A percentile compares a stretch with the other conserved stretches of the same genome.
These are phyloP conservation scores for Coniferiporia weirii DNA, from an alignment of 1,284 basidiomycete genomes.

Conservation along the genomic window DNA sequence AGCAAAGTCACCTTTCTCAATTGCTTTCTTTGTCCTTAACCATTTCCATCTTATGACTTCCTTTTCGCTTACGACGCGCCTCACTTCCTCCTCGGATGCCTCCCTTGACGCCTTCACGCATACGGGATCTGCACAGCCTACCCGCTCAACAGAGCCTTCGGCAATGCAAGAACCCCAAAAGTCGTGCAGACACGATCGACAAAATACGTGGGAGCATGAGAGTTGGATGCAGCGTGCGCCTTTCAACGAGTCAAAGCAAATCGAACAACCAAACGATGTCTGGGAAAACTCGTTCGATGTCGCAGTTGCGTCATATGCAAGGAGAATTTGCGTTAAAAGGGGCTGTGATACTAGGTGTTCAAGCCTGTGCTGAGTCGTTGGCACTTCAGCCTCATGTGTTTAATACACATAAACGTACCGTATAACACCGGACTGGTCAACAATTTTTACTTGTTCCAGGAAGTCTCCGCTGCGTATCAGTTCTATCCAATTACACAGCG, in stretches of 20 bases:
- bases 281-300: constrained; percentile 50
- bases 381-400: constrained; percentile 7
- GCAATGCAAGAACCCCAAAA: constrained; percentile 71
- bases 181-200: constrained; percentile 61
- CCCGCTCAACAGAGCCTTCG: constrained; percentile 65
- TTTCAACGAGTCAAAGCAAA: constrained; percentile 66
- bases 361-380: constrained; percentile 36
- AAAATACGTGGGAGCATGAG: constrained; percentile 68
- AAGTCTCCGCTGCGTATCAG: constrained; percentile 61
- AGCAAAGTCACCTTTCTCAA: constrained; percentile 54
- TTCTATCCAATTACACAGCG: constrained; percentile 68
- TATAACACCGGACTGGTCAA: constrained; percentile 31
- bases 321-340: constrained; percentile 43
- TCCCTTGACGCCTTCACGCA: constrained; percentile 67
- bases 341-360: constrained; percentile 47
- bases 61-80: constrained; percentile 57
- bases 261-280: constrained; percentile 58
- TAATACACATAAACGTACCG: constrained; percentile 34
- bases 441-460: constrained; percentile 36
- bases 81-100: constrained; percentile 65
- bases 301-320: constrained; percentile 41
- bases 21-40: constrained; percentile 59
- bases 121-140: constrained; percentile 67
- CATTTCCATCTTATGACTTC: constrained; percentile 66
- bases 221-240: constrained; percentile 65